Percentiles rank a stretch among this genome's conserved stretches.
Conservation (phyloP, 345 rosid species). For the Cardamine occulta region DNA sequence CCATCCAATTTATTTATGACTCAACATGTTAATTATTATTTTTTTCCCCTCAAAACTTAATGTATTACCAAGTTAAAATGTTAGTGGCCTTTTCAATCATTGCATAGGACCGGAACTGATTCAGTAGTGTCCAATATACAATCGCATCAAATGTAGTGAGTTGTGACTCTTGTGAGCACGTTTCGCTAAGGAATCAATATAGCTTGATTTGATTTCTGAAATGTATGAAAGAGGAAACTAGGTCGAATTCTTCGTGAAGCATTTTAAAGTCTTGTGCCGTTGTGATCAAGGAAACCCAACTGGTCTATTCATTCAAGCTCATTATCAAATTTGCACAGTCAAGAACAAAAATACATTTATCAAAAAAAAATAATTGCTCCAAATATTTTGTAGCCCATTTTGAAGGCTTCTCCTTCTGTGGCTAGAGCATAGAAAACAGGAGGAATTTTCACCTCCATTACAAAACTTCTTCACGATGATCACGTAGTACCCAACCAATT, state of each 20-base stretch:
- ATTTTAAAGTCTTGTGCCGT: background rate
- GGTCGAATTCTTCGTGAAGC: background rate
- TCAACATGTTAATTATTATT: too few relatives aligned
- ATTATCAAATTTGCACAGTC: background rate
- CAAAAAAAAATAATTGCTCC: background rate
- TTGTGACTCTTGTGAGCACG: background rate
- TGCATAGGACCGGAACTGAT: background rate
- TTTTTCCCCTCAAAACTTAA: too few relatives aligned
- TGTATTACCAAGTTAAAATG: background rate
- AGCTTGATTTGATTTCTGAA: background rate
- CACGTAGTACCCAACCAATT: too few relatives aligned
- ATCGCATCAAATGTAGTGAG: background rate
- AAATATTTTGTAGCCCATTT: too few relatives aligned
- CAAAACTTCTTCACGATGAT: too few relatives aligned
- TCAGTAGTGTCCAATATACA: background rate
- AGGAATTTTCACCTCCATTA: too few relatives aligned
- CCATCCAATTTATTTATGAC: too few relatives aligned
- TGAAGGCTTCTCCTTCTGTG: too few relatives aligned
- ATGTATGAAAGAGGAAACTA: background rate
- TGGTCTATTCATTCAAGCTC: background rate
- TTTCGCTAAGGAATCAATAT: background rate
- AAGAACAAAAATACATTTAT: too few relatives aligned
- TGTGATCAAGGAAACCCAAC: background rate
- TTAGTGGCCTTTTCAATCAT: background rate
- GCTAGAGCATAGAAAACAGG: too few relatives aligned